Evolutionary conservation across 495 filamentous ascomycete species (phyloP).

Genomic region (Aspergillus bridgeri): DNA sequence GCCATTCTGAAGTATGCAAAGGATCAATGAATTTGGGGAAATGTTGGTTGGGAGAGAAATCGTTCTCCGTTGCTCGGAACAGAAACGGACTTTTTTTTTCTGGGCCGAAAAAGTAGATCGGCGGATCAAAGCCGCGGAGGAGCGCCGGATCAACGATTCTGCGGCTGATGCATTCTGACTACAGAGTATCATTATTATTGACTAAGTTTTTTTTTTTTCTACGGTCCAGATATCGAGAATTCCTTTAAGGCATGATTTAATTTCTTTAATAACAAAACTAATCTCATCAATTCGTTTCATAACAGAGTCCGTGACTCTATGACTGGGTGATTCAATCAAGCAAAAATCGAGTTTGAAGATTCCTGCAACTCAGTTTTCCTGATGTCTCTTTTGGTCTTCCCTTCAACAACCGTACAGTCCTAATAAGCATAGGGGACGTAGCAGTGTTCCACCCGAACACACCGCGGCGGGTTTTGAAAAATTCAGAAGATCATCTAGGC

Average conservation of each 20-base stretch:
- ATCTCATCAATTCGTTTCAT: conserved; percentile 16
- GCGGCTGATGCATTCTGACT: too few relatives aligned
- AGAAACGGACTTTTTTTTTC: conserved; percentile 33
- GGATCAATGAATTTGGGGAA: conserved; percentile 11
- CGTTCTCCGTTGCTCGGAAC: conserved; percentile 12
- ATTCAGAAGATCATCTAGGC: conserved; percentile 14
- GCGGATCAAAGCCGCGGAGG: conserved; percentile 24
- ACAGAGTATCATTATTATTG: too few relatives aligned
- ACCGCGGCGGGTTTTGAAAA: not conserved
- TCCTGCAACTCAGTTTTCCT: not conserved
- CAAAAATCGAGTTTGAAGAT: not conserved
- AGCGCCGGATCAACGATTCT: conserved; percentile 38
- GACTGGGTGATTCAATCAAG: not conserved
- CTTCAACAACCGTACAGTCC: too few relatives aligned
- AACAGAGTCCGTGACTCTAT: conserved; percentile 8
- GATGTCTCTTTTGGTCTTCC: not conserved
- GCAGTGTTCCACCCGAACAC: too few relatives aligned
- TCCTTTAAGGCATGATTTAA: not conserved
- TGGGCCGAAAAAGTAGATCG: conserved; percentile 34
- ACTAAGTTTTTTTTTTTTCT: too few relatives aligned
- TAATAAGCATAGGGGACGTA: too few relatives aligned
- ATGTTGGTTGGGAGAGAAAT: conserved; percentile 3
- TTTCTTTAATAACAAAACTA: conserved; percentile 4
- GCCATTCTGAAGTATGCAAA: conserved; percentile 59
- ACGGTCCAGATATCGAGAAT: too few relatives aligned